A percentile compares a stretch with the other conserved stretches of the same genome.
Conservation (phyloP, 2,329 filamentous ascomycete species). For the Metarhizium sp. region DNA sequence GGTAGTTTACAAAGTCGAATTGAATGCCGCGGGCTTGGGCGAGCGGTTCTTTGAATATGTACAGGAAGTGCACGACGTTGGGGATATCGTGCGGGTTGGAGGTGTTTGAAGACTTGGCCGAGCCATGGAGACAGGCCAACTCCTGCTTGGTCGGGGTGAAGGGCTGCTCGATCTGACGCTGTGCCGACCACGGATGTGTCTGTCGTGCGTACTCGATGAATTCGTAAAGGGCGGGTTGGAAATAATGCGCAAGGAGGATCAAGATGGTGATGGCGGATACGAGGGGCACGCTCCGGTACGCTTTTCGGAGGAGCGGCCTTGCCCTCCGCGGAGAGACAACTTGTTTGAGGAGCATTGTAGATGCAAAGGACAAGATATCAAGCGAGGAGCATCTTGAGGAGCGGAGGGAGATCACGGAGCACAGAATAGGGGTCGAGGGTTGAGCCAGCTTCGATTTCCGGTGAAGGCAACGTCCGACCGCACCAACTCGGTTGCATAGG, state of each 20-base stretch:
- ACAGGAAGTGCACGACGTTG: slow-evolving; percentile 10
- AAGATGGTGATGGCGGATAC: not conserved
- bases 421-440: too few species aligned
- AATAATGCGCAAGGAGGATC: not conserved
- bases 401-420: too few species aligned
- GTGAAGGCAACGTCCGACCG: too few species aligned
- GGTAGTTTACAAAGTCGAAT: slow-evolving; percentile 9
- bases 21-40: slow-evolving; percentile 2
- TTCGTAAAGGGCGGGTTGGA: not conserved
- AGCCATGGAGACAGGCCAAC: slow-evolving; percentile 7
- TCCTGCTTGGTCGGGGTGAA: slow-evolving; percentile 8
- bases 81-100: slow-evolving; percentile 6
- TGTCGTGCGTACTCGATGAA: slow-evolving; percentile 5
- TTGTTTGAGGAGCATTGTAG: slow-evolving; percentile 2
- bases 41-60: slow-evolving; percentile 7
- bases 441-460: too few species aligned
- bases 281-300: not conserved
- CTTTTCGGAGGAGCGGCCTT: not conserved
- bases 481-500: too few species aligned
- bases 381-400: not conserved
- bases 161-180: slow-evolving; percentile 7
- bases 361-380: not conserved
- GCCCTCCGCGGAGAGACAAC: not conserved
- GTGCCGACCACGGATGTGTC: slow-evolving; percentile 5
- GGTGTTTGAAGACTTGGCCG: not conserved